Conservation (phyloP, 441 rosid genomes). For the Euphorbia schlechtendalii region DNA sequence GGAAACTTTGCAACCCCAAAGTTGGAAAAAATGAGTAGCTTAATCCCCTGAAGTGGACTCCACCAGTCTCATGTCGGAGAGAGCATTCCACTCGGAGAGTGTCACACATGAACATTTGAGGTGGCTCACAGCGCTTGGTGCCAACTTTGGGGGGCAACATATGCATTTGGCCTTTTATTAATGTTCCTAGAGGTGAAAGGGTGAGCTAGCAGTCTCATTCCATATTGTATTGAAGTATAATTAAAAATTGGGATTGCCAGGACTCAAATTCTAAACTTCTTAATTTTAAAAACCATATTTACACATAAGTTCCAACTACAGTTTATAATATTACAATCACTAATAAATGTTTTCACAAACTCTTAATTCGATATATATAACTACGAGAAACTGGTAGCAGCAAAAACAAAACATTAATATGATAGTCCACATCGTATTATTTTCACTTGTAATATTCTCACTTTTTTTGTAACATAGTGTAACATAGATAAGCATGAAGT, state of each 20-base stretch:
- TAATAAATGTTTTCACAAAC: neutral
- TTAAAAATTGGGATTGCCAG: neutral
- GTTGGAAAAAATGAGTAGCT: no score
- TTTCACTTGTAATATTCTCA: neutral
- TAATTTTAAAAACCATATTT: neutral
- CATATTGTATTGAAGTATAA: neutral
- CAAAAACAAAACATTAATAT: neutral
- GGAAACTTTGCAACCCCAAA: no score
- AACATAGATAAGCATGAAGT: neutral
- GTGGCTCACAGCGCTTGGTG: no score
- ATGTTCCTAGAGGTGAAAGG: neutral
- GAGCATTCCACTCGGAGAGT: no score
- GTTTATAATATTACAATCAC: neutral
- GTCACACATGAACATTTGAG: no score
- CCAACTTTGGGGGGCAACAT: no score
- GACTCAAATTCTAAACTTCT: neutral
- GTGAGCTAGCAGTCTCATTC: neutral
- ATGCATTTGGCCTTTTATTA: neutral
- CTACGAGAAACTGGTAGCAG: constrained; percentile 3
- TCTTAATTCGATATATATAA: neutral
- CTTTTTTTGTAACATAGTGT: neutral
- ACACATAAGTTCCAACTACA: neutral
- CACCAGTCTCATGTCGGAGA: no score
- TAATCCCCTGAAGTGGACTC: no score
- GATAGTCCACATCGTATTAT: neutral